Conservation (phyloP, 306 rosid species). For the Myrica gale region DNA sequence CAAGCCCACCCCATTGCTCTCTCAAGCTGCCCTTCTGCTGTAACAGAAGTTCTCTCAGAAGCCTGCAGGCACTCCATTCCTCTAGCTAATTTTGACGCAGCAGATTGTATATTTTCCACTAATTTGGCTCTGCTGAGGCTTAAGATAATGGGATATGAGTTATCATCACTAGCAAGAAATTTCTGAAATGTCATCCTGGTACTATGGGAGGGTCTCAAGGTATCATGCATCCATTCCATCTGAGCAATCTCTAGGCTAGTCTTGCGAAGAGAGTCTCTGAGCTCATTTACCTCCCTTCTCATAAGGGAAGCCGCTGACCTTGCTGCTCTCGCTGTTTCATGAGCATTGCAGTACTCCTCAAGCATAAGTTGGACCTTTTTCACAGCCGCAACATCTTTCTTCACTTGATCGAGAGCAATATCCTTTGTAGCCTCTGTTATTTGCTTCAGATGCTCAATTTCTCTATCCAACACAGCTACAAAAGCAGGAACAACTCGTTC, state of each 20-base stretch:
- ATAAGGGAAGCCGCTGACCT: conserved; percentile 72
- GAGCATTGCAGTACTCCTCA: conserved; percentile 83
- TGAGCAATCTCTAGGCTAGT: conserved; percentile 81
- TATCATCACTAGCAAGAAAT: conserved; percentile 61
- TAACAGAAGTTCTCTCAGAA: conserved; percentile 65
- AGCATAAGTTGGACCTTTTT: conserved; percentile 69
- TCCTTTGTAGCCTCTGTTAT: conserved; percentile 56
- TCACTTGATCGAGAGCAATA: conserved; percentile 47
- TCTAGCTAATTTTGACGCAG: conserved; percentile 74
- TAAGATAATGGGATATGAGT: conserved; percentile 54
- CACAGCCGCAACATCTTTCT: conserved; percentile 53
- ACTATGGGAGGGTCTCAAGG: conserved; percentile 61
- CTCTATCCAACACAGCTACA: conserved; percentile 68
- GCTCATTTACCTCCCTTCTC: conserved; percentile 71
- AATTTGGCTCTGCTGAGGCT: conserved; percentile 68
- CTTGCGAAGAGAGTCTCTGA: conserved; percentile 72
- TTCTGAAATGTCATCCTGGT: conserved; percentile 61
- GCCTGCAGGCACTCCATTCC: conserved; percentile 76
- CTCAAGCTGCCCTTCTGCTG: conserved; percentile 93
- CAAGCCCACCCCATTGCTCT: conserved; percentile 99
- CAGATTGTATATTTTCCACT: conserved; percentile 67
- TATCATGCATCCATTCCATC: conserved; percentile 91
- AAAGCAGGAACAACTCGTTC: conserved; percentile 73
- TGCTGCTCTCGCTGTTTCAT: conserved; percentile 95
- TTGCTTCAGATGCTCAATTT: conserved; percentile 64